A percentile compares a stretch with the other conserved stretches of the same genome.
These are phyloP conservation scores for Colletotrichum gigasporum DNA, from an alignment of 2,329 filamentous ascomycete species.

Conservation along the genomic window DNA sequence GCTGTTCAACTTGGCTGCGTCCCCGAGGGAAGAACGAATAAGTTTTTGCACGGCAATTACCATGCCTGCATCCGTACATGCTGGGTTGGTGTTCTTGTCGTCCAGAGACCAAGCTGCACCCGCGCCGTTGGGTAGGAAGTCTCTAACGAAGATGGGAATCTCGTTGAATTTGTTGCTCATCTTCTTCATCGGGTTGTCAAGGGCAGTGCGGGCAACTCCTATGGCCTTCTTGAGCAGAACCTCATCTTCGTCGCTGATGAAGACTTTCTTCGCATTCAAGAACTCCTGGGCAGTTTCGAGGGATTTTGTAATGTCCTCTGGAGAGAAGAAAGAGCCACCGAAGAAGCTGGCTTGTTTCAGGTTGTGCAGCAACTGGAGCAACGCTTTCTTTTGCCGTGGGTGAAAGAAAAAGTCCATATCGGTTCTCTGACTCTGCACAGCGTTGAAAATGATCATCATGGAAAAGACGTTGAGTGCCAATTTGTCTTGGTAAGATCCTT, in stretches of 20 bases:
- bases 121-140: constrained; percentile 69
- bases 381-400: constrained; percentile 71
- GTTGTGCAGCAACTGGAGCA: constrained; percentile 78
- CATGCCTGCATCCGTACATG: constrained; percentile 61
- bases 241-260: constrained; percentile 69
- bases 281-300: constrained; percentile 76
- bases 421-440: constrained; percentile 84
- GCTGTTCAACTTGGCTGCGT: constrained; percentile 54
- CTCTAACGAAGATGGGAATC: constrained; percentile 76
- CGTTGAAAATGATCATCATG: constrained; percentile 85
- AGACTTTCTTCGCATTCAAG: constrained; percentile 67
- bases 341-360: constrained; percentile 87
- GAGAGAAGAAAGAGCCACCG: constrained; percentile 78
- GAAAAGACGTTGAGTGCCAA: constrained; percentile 86
- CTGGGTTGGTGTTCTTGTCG: constrained; percentile 55
- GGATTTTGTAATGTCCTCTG: constrained; percentile 69
- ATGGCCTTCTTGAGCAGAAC: constrained; percentile 71
- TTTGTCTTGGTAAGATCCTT: constrained; percentile 87
- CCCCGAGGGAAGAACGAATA: constrained; percentile 55
- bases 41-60: constrained; percentile 62
- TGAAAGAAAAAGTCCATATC: constrained; percentile 93
- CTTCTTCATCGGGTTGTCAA: constrained; percentile 70
- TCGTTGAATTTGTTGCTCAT: constrained; percentile 78
- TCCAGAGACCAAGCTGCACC: constrained; percentile 76
- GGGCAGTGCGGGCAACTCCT: constrained; percentile 67